phyloP scores from a whole-genome alignment of 1,284 basidiomycete species.

The Anthracocystis setariae region DNA sequence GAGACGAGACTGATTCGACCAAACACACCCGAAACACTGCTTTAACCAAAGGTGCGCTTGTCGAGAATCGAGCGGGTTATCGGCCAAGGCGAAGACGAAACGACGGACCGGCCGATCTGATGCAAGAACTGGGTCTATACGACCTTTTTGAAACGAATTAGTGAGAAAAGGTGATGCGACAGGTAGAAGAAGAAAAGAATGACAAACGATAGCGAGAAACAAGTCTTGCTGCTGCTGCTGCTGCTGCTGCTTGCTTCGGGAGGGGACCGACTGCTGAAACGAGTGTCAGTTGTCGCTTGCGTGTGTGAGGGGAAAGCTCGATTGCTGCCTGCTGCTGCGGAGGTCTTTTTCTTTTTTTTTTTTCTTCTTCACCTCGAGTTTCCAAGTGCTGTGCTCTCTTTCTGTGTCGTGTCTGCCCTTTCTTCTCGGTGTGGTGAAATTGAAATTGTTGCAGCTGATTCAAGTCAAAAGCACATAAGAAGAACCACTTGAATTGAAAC shows the following conservation, averaged over 20 bases:
- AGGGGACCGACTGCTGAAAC: too few relatives aligned
- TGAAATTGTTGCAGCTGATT: too few relatives aligned
- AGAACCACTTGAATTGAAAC: too few relatives aligned
- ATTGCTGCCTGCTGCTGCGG: too few relatives aligned
- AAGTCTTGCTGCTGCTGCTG: not conserved
- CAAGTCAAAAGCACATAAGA: too few relatives aligned
- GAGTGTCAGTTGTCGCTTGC: too few relatives aligned
- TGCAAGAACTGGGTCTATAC: conserved; percentile 25
- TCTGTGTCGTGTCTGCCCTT: not conserved
- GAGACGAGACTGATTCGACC: not conserved
- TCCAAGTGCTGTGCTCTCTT: not conserved
- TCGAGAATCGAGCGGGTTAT: not conserved
- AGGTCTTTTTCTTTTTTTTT: conserved; percentile 3
- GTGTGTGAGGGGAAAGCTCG: too few relatives aligned
- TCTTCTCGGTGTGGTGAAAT: too few relatives aligned
- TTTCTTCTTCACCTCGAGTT: conserved; percentile 3
- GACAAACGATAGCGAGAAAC: too few relatives aligned
- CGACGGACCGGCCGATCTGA: conserved; percentile 12
- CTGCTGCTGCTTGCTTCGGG: not conserved
- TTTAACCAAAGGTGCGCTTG: conserved; percentile 8
- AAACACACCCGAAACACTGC: conserved; percentile 1
- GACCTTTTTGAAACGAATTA: conserved; percentile 42
- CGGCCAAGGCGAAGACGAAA: conserved; percentile 37
- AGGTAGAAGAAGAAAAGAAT: not conserved
- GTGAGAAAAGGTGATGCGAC: not conserved